A percentile compares a stretch with the other conserved stretches of the same genome.
Conservation (phyloP, 192 early-diverging fungal genomes). For the Coemansia sp. region DNA sequence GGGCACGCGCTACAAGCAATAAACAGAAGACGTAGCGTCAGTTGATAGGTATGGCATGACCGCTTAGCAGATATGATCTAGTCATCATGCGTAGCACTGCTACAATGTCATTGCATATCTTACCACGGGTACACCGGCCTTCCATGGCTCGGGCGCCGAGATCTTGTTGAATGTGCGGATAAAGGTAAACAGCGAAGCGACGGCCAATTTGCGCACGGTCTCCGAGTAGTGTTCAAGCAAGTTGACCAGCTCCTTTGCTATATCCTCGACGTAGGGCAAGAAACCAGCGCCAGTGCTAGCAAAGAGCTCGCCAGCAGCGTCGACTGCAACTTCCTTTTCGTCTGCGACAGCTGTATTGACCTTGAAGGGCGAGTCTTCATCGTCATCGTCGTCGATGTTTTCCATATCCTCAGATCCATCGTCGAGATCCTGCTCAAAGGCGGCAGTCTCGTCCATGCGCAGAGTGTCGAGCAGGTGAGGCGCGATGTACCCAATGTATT, state of each 20-base stretch:
- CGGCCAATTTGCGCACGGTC: conserved; percentile 77
- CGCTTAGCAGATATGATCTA: neutral
- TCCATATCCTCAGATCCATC: conserved; percentile 32
- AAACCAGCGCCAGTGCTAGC: conserved; percentile 70
- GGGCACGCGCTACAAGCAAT: conserved; percentile 55
- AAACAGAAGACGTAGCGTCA: conserved; percentile 7
- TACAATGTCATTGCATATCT: neutral
- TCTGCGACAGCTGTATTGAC: conserved; percentile 82
- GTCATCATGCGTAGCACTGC: neutral
- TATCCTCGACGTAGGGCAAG: conserved; percentile 80
- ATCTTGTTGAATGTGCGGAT: conserved; percentile 78
- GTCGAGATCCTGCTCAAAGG: conserved; percentile 22
- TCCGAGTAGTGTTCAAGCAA: conserved; percentile 79
- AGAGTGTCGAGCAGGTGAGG: conserved; percentile 82
- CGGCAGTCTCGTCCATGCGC: conserved; percentile 65
- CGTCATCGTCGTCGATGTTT: conserved; percentile 59
- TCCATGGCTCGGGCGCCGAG: conserved; percentile 66
- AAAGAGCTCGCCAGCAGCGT: conserved; percentile 87
- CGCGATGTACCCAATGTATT: conserved; percentile 72
- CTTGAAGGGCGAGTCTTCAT: conserved; percentile 60
- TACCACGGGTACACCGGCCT: conserved; percentile 69
- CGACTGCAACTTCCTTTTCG: conserved; percentile 91
- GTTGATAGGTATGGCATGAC: neutral
- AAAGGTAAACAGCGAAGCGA: conserved; percentile 70
- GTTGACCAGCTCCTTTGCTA: conserved; percentile 63